A percentile compares a stretch with the other conserved stretches of the same genome.
Conservation (phyloP, 768 basidiomycete species). For the Dacryopinax spathularia region DNA sequence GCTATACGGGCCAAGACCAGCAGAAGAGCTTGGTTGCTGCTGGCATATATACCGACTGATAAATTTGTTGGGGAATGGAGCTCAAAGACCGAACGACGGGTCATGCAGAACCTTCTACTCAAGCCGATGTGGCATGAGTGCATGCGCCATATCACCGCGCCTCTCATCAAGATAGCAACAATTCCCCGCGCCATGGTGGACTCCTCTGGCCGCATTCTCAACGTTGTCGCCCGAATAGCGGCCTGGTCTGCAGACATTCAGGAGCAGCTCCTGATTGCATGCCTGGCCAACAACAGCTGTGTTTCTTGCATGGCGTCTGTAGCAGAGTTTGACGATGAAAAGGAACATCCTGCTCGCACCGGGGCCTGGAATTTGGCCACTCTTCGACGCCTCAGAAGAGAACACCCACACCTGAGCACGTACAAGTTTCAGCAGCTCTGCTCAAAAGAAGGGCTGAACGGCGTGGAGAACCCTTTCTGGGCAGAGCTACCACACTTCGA, state of each 20-base stretch:
- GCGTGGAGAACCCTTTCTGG: conserved; percentile 24
- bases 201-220: background rate
- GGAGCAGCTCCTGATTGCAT: background rate
- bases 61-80: background rate
- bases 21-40: background rate
- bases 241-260: background rate
- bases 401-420: background rate
- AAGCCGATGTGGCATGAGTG: background rate
- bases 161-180: background rate
- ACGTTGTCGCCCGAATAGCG: background rate
- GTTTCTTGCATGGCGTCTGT: background rate
- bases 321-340: background rate
- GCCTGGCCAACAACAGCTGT: background rate
- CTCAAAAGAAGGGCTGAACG: conserved; percentile 4
- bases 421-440: background rate
- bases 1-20: conserved; percentile 18
- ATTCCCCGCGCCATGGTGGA: background rate
- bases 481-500: conserved; percentile 12
- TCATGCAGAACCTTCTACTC: background rate
- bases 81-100: background rate
- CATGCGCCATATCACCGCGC: background rate
- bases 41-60: background rate
- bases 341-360: background rate
- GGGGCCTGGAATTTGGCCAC: background rate
- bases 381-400: background rate